Evolutionary conservation across 768 basidiomycete genomes (phyloP).

Genomic region (Termitomyces sp.): DNA sequence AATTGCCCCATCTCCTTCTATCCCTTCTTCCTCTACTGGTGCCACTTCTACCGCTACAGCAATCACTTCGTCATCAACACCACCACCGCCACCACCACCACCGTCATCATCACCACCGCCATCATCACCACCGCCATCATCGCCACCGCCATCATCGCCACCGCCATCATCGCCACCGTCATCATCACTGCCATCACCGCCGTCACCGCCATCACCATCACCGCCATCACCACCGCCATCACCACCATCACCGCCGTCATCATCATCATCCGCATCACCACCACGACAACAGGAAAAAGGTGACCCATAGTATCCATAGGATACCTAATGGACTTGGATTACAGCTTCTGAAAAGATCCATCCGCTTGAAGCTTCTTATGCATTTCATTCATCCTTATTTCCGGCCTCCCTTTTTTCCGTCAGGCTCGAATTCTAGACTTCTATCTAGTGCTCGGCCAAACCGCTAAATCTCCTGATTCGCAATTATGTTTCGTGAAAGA

Average conservation of each 20-base stretch:
- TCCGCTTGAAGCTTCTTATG: not conserved
- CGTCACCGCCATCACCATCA: not conserved
- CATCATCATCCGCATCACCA: not conserved
- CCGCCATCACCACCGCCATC: not conserved
- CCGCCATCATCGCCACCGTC: not conserved
- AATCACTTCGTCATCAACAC: not conserved
- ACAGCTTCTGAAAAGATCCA: not conserved
- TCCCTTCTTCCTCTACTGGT: not conserved
- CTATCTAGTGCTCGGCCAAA: not conserved
- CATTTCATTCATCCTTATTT: not conserved
- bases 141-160: not conserved
- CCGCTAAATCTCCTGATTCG: not conserved
- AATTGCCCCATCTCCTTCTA: not conserved
- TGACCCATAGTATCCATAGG: too few species aligned
- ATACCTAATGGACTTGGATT: not conserved
- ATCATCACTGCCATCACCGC: not conserved
- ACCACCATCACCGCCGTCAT: not conserved
- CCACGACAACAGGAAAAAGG: not conserved
- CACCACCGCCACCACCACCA: not conserved
- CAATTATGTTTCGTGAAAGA: not conserved
- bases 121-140: not conserved
- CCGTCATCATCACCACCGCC: not conserved
- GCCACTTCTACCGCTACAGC: not conserved
- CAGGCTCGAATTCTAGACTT: not conserved
- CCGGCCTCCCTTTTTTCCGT: not conserved